Evolutionary conservation across 2,329 filamentous ascomycete species (phyloP), one percentile per base, ranked within the genome.

Genomic region (Ophiosphaerella herpotricha): DNA sequence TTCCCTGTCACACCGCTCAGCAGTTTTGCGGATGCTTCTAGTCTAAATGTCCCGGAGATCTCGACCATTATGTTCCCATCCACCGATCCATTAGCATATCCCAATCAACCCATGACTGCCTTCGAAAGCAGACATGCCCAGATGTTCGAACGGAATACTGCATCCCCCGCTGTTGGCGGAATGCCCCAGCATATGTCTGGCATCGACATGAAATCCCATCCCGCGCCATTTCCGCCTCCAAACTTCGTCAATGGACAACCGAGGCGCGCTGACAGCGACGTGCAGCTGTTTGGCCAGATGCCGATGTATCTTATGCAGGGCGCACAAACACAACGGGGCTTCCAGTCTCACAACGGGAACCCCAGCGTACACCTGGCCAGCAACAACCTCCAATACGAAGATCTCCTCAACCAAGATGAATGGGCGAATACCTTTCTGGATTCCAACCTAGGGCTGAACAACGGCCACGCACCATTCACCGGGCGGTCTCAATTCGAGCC

Each of bases 61-160:
- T 87, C 87, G 50, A 84, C 86, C 3, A 84, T 92, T 75, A 91
- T 93, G 87, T 93, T 93, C 64, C 86, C 88, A 1, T 87, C 88
- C 0, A 82, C 84, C 31, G 89, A 93, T 61, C 88, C 89, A 0
- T 88, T 93, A 55, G 87, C 86, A 0, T 94, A 93, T 63, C 89
- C 88, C 0, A 90, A 87, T 63, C 88, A 90, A 57, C 85, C 88
- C 0, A 84, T 88, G 77, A 85, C 87, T 29, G 78, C 75, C 0
- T 80, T 79, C 52, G 78, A 80, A 51, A 79, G 77, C 57, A 76
- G 70, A 46, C 61, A 68, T 29, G 59, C 61, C 5, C 66, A 68
- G 43, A 42, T 52, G 26, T 70, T 68, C 31, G 58, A 64, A 4
- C 58, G 60, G 37, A 65, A 64, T 39, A 57, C 57, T 4, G 60